Evolutionary conservation across 257 asterid species (phyloP).

Genomic region (Salvia miltiorrhiza): DNA sequence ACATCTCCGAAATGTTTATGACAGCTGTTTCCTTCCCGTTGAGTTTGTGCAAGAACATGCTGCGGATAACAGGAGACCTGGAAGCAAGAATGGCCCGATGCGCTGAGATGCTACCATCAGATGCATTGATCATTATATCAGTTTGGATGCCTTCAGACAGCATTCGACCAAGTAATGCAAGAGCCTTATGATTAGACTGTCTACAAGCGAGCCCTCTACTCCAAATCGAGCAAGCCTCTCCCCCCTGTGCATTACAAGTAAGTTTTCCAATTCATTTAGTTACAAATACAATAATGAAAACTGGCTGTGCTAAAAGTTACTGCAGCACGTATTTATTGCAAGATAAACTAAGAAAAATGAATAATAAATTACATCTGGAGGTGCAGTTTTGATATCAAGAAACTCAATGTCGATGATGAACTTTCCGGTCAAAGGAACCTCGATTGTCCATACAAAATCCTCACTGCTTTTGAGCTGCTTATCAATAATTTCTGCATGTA

Average conservation of each 20-base stretch:
- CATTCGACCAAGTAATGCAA: conserved; percentile 68
- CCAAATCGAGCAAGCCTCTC: conserved; percentile 74
- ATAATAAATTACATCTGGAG: conserved; percentile 16
- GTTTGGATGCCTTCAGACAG: conserved; percentile 83
- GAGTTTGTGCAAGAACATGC: conserved; percentile 86
- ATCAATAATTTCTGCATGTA: conserved; percentile 23
- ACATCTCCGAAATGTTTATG: conserved; percentile 71
- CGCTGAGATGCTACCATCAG: conserved; percentile 70
- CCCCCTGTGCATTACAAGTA: conserved; percentile 40
- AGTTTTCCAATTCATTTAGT: not conserved
- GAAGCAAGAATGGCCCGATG: conserved; percentile 95
- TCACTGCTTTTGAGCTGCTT: conserved; percentile 13
- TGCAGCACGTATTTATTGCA: no score
- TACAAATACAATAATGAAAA: no score
- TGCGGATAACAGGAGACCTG: conserved; percentile 77
- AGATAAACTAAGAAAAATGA: not conserved
- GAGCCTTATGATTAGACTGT: conserved; percentile 53
- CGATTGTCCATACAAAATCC: conserved; percentile 16
- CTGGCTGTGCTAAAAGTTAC: no score
- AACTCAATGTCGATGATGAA: conserved; percentile 27
- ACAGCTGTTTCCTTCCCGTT: conserved; percentile 64
- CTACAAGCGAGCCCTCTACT: conserved; percentile 34
- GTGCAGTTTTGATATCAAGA: conserved; percentile 22
- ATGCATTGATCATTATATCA: conserved; percentile 62
- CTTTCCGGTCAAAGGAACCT: conserved; percentile 16